Percentiles rank a stretch among this genome's conserved stretches.
phyloP scores from a whole-genome alignment of 2,329 filamentous ascomycete species.

The Shiraia sp. region DNA sequence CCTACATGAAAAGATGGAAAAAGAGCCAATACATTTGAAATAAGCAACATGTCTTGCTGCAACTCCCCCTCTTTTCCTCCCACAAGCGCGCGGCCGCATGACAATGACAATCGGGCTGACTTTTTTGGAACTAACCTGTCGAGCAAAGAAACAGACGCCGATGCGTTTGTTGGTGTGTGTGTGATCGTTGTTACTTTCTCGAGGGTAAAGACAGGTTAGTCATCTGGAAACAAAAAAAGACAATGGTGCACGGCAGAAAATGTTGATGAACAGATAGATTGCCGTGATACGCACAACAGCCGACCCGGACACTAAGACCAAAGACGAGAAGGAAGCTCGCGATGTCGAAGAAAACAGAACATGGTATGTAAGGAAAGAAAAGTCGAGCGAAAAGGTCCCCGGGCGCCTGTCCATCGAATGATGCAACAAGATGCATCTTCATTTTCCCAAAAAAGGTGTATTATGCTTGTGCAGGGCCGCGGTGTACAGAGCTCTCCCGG shows the following conservation, averaged over 20 bases:
- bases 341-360: conserved; percentile 26
- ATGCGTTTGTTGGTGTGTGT: no score
- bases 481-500: conserved; percentile 25
- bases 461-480: conserved; percentile 35
- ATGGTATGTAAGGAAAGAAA: conserved; percentile 41
- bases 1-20: no score
- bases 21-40: no score
- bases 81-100: no score
- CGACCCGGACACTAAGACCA: conserved; percentile 22
- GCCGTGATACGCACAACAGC: conserved; percentile 33
- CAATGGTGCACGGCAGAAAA: conserved; percentile 13
- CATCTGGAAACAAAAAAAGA: conserved; percentile 15
- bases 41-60: no score
- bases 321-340: conserved; percentile 16
- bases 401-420: conserved; percentile 37
- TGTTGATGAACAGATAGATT: conserved; percentile 19
- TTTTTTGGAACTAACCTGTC: no score
- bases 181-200: no score
- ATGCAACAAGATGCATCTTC: conserved; percentile 27
- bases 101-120: no score
- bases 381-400: conserved; percentile 29
- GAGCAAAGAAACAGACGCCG: no score
- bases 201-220: no score
- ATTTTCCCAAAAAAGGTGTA: conserved; percentile 34
- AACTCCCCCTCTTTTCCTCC: no score